phyloP scores from a whole-genome alignment of 495 filamentous ascomycete genomes.

The Immersiella caudata region DNA sequence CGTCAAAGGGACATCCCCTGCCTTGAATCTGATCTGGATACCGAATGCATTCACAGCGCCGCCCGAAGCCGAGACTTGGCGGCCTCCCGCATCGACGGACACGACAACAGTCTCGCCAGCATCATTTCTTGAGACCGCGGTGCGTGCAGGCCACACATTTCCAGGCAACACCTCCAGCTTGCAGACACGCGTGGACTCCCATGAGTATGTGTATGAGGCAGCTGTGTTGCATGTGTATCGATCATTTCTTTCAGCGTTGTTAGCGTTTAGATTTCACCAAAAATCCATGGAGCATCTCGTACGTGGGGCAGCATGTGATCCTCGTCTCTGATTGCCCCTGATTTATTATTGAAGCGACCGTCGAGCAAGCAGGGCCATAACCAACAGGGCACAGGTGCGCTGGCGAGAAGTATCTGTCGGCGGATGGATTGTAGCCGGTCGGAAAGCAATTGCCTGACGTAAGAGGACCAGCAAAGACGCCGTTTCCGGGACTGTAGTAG shows the following conservation, averaged over 20 bases:
- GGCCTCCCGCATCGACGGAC: neutral
- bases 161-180: neutral
- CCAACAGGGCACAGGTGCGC: neutral
- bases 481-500: neutral
- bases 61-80: neutral
- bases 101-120: neutral
- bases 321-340: neutral
- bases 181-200: neutral
- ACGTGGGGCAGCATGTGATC: neutral
- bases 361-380: neutral
- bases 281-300: no score
- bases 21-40: neutral
- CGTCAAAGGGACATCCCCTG: neutral
- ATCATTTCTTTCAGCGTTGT: no score
- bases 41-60: neutral
- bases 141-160: neutral
- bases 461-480: neutral
- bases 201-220: neutral
- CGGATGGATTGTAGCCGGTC: neutral
- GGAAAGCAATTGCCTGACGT: neutral
- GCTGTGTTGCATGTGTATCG: neutral
- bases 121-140: neutral
- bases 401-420: neutral
- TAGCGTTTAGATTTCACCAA: no score
- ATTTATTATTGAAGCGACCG: neutral